phyloP scores from a whole-genome alignment of 805 yeast genomes.

The Priceomyces castillae region DNA sequence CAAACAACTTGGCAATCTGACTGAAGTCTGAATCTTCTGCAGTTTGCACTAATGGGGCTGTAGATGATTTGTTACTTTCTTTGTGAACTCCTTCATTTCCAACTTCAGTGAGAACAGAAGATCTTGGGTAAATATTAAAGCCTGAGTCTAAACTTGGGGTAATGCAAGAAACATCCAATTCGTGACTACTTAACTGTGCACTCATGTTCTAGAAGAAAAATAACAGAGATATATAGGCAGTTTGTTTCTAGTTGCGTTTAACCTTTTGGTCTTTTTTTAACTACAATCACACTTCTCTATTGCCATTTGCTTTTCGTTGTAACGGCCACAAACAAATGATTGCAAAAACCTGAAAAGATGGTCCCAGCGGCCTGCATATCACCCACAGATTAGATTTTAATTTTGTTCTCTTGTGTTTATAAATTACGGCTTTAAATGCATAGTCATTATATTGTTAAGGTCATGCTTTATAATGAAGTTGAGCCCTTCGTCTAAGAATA shows the following conservation, averaged over 20 bases:
- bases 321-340: slow-evolving; percentile 1
- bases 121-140: background rate
- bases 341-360: background rate
- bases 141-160: background rate
- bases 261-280: no score
- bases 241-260: background rate
- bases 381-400: no score
- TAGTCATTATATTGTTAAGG: no score
- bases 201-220: background rate
- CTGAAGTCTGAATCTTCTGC: background rate
- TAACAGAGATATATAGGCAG: background rate
- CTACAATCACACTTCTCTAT: background rate
- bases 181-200: background rate
- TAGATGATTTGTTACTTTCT: background rate
- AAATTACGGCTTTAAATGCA: no score
- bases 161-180: background rate
- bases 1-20: background rate
- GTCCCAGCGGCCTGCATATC: slow-evolving; percentile 1
- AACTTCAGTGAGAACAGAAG: background rate
- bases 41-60: background rate
- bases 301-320: background rate
- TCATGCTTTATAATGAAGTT: no score
- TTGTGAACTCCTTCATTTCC: background rate
- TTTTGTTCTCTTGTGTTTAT: no score
- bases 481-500: no score